Evolutionary conservation across 2,329 filamentous ascomycete species (phyloP).

Genomic region (Fonsecaea nubica): DNA sequence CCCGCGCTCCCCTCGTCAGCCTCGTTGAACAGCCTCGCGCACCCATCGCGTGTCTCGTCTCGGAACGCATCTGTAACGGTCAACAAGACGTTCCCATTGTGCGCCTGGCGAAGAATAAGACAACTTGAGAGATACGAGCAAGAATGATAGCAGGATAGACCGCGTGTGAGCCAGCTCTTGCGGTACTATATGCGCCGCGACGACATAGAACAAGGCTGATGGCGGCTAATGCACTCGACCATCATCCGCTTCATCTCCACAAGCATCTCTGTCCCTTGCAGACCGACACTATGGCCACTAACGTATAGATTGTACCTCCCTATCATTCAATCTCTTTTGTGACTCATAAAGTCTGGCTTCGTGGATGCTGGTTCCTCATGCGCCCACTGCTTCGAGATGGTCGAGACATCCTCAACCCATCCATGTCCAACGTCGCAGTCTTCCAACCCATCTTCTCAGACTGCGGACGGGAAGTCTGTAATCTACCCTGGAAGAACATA

Average conservation of each 20-base stretch:
- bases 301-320: background rate
- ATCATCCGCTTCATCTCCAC: conserved; percentile 12
- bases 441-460: background rate
- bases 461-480: background rate
- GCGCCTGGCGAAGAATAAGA: background rate
- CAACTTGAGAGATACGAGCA: background rate
- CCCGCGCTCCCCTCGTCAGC: conserved; percentile 15
- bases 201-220: background rate
- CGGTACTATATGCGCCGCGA: background rate
- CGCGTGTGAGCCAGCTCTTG: background rate
- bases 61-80: background rate
- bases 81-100: background rate
- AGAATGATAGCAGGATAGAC: background rate
- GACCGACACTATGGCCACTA: background rate
- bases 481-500: background rate
- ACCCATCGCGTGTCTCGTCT: background rate
- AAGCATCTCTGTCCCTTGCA: background rate
- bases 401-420: background rate
- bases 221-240: conserved; percentile 22
- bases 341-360: background rate
- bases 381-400: background rate
- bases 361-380: no score
- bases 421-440: background rate
- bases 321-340: background rate
- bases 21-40: conserved; percentile 10